phyloP scores from a whole-genome alignment of 306 rosid species.

The Abrus precatorius region DNA sequence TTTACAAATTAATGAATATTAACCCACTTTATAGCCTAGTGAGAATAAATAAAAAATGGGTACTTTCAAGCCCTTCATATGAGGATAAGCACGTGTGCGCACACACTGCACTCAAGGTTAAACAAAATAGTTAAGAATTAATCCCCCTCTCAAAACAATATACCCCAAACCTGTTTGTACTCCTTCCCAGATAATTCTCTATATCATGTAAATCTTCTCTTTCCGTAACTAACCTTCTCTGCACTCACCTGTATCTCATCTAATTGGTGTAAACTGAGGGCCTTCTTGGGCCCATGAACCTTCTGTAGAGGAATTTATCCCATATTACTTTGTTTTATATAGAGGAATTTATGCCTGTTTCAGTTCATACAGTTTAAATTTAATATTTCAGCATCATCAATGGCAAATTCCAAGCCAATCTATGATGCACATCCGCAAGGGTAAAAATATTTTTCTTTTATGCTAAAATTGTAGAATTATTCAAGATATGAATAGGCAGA shows the following conservation, averaged over 20 bases:
- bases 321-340: too few relatives aligned
- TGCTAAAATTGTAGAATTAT: not conserved
- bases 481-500: constrained; percentile 15
- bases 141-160: not conserved
- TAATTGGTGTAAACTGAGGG: not conserved
- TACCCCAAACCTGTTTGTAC: not conserved
- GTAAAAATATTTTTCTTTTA: constrained; percentile 20
- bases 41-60: not conserved
- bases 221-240: not conserved
- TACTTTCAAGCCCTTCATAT: not conserved
- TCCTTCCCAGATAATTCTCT: not conserved
- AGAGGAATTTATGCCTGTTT: not conserved
- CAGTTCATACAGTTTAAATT: constrained; percentile 5
- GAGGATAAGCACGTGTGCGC: not conserved
- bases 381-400: constrained; percentile 10
- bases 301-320: not conserved
- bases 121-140: not conserved
- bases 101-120: constrained; percentile 6
- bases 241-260: not conserved
- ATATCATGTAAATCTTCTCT: not conserved
- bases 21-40: constrained; percentile 14
- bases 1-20: not conserved
- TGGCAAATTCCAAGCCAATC: not conserved
- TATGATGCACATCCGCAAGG: not conserved
- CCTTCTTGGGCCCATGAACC: not conserved